phyloP scores from a whole-genome alignment of 805 yeast genomes.

The Teunomyces stri region DNA sequence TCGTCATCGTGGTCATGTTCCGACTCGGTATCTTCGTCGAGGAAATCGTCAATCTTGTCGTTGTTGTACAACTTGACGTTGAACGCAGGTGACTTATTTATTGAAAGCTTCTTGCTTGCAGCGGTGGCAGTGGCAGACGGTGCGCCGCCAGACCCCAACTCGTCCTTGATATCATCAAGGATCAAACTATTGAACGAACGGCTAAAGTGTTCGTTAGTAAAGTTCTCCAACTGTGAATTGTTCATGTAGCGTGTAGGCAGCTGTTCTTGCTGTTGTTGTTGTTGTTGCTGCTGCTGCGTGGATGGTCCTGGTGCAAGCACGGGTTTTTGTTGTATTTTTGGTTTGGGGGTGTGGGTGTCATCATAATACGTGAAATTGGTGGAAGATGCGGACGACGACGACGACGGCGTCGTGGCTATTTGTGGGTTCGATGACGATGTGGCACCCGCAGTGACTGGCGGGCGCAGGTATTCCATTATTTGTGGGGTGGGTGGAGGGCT shows the following conservation, averaged over 20 bases:
- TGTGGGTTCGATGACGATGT: constrained; percentile 9
- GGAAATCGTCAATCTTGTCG: constrained; percentile 21
- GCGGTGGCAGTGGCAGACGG: not conserved
- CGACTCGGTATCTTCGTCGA: constrained; percentile 15
- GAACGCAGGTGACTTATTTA: constrained; percentile 43
- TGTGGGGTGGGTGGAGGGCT: not conserved
- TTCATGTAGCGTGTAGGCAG: constrained; percentile 7
- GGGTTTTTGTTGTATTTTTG: not conserved
- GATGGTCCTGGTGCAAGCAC: not conserved
- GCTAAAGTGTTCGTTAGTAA: constrained; percentile 39
- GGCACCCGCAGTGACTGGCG: constrained; percentile 23
- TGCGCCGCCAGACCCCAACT: not conserved
- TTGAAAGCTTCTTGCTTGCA: constrained; percentile 15
- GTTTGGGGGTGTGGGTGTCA: constrained; percentile 1
- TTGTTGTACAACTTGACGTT: constrained; percentile 32
- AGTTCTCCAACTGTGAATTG: constrained; percentile 24
- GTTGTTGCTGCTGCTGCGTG: not conserved
- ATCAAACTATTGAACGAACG: constrained; percentile 43
- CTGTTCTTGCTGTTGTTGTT: not conserved
- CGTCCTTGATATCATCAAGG: constrained; percentile 34
- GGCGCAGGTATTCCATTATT: constrained; percentile 20
- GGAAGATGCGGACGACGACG: not conserved
- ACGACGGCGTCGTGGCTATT: not conserved
- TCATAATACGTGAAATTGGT: not conserved
- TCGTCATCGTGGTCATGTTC: constrained; percentile 6